Evolutionary conservation across 129 eudicot genomes (phyloP), one percentile per base, ranked within the genome.

Genomic region (Tanacetum coccineum): DNA sequence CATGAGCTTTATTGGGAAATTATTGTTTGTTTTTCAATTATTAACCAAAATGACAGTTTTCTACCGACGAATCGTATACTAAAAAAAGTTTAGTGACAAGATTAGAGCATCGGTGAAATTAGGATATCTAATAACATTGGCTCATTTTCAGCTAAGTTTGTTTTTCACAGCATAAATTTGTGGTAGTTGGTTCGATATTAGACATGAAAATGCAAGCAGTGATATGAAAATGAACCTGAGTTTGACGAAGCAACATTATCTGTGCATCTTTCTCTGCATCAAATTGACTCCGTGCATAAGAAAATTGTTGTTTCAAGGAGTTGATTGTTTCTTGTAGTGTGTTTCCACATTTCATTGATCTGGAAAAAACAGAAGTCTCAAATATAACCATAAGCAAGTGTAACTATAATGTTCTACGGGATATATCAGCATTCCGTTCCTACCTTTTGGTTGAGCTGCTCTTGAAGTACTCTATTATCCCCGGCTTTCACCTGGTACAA

Each of bases 391-490:
- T 64, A 52, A 78, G 26, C 72, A 67, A 60, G 53, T 46, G 56
- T 21, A 32, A 19, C 26, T 45, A 59, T 21, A 7, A 66, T 4
- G 20, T 66, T 45, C 20, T 21, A 13, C 21, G 11, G 36, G 5
- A 39, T 13, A 44, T n/a, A n/a, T n/a, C n/a, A 62, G 17, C 65
- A 32, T 22, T 22, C 52, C 25, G 2, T 47, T 13, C 20, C 49
- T 74, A 86, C 99, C 99, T 93, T 89, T 76, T 82, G 86, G 79
- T 73, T 81, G 69, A 93, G 96, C 83, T 93, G 96, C 73, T 93
- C 99, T 72, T 93, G 90, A 70, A 89, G 86, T 71, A 93, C 81
- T 56, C 96, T 81, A 63, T 88, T 93, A 70, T 93, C 99, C 17
- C 95, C 99, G 62, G 68, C 63, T 89, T 87, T 88, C 19, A 93